Base-by-base conservation (phyloP, 2,329 filamentous ascomycete genomes). In the Gliomastix tumulicola region DNA sequence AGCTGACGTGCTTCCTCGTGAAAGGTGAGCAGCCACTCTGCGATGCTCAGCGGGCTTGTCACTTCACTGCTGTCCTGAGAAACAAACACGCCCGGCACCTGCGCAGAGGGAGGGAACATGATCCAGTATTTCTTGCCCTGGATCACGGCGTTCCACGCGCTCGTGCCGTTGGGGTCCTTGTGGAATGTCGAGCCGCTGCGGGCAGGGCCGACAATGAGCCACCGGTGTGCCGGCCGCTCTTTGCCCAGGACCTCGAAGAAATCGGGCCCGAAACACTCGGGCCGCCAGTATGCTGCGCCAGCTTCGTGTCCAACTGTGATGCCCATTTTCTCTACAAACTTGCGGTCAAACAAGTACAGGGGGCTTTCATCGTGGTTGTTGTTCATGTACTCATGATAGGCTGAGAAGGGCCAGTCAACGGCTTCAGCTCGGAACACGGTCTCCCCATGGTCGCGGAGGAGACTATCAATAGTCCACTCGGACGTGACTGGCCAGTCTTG, bases 91-190 rank as follows among this genome's bases (percentile, higher is more conserved):
- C 90, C 90, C 0, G 90, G 90, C 7, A 92, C 88, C 4, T 80
- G 71, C 1, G 79, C 75, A 1, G 78, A 78, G 0, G 85, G 83
- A 0, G 88, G 88, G 53, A 97, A 97, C 88, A 97, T 94, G 57
- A 97, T 90, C 90, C 92, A 97, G 68, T 97, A 97, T 55, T 97
- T 97, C 22, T 82, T 78, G 6, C 90, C 92, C 41, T 83, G 79
- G 20, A 97, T 68, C 12, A 96, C 87, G 1, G 89, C 90, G 55
- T 97, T 97, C 92, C 90, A 97, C 0, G 92, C 90, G 49, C 80
- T 83, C 15, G 78, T 82, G 15, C 62, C 81, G 47, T 82, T 83
- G 17, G 79, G 78, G 42, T 83, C 79, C 55, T 96, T 96, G 66
- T 97, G 90, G 55, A 96, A 97, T 5, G 89, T 96, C 46, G 86